Evolutionary conservation across 2,329 filamentous ascomycete genomes (phyloP).

Genomic region (Penicillium brevicompactum): DNA sequence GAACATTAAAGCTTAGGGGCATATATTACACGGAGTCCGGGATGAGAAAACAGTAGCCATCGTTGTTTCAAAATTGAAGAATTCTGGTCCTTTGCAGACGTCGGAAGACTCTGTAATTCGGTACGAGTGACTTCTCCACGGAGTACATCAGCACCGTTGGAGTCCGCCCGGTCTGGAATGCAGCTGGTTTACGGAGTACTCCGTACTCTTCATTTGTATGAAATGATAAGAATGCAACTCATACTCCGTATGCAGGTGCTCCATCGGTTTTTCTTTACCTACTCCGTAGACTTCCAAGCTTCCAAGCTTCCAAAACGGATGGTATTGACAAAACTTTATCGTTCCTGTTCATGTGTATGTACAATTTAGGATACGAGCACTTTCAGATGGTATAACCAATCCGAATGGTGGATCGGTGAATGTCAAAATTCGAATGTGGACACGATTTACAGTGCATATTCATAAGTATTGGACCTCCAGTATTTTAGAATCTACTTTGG

Average conservation of each 20-base stretch:
- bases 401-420: not conserved
- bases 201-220: too few species aligned
- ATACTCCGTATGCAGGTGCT: not conserved
- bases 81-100: not conserved
- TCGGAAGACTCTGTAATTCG: too few species aligned
- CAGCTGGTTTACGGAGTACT: not conserved
- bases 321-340: too few species aligned
- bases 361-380: too few species aligned
- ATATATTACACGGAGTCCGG: not conserved
- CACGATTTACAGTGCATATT: not conserved
- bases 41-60: not conserved
- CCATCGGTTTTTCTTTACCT: too few species aligned
- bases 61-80: too few species aligned
- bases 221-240: not conserved
- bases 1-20: not conserved
- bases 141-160: slow-evolving; percentile 1
- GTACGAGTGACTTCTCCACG: too few species aligned
- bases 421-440: not conserved
- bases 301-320: too few species aligned
- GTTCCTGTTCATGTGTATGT: too few species aligned
- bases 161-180: not conserved
- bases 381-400: not conserved
- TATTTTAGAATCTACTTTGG: too few species aligned
- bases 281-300: too few species aligned
- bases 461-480: too few species aligned